Base-by-base conservation (phyloP, 1,284 basidiomycete species). In the Chalciporus sp. region DNA sequence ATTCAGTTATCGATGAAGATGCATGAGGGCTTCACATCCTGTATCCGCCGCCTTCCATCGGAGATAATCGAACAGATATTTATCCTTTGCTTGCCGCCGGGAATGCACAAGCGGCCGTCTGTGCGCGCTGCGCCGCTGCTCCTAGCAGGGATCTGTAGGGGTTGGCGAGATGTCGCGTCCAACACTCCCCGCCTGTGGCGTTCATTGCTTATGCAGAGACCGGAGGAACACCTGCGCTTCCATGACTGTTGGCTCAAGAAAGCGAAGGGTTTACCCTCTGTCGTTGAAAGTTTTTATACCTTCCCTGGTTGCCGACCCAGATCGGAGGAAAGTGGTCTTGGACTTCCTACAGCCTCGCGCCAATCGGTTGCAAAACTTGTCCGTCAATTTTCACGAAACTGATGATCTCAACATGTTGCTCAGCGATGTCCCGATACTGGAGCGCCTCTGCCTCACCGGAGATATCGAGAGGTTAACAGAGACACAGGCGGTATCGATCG, bases 21-120 rank as follows among this genome's bases (percentile, higher is more conserved):
- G 2, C 64, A 64, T 23, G 47, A 44, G 20, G 64, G 64, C 2
- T 50, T 68, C 2, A 42, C 71, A 12, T 68, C 71, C 17, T 70
- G 71, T 37, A 69, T 71, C 29, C 66, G 70, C 8, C 58, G 66
- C 9, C 35, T 61, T 19, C 74, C 74, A 17, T 52, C 65, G 0
- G 75, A 77, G 51, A 56, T 74, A 26, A 60, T 77, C 1, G 62
- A 66, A 4, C 65, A 71, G 26, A 72, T 76, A 23, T 77, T 77
- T 53, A 51, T 62, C 12, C 61, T 62, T n/a, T 73, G 72, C 58
- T 60, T 74, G 9, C 67, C 71, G 12, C 43, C 55, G 1, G 57
- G 59, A 33, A 26, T 40, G 2, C 63, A 65, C 48, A 44, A 68
- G 9, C 49, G 55, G 6, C 63, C 70, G 0, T 57, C 65, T 27